Evolutionary conservation across 805 yeast species (phyloP), one percentile per base, ranked within the genome.

Genomic region (Hanseniaspora singularis): DNA sequence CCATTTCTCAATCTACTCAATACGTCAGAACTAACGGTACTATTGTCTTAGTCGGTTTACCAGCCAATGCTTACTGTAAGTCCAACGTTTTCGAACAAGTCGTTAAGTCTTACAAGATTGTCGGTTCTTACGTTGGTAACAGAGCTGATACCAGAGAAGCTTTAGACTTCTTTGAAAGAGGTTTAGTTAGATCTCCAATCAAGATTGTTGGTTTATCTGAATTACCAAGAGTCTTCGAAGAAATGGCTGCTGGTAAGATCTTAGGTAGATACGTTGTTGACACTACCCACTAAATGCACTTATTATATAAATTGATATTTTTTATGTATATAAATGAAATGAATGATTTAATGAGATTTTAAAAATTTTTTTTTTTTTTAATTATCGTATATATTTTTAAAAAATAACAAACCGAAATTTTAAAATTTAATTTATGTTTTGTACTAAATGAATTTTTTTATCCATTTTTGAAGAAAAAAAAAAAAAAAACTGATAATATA

Each of bases 251-350:
- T 66, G 94, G 94, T 59, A 75, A 81, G 70, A 79, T 86, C 60
- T 74, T 79, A 55, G 95, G 95, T 62, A 76, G 95, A 68, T 79
- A 79, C 64, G 95, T 85, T 50, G 79, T 85, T 57, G 94, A 85
- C 72, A 77, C 81, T 46, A 63, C 71, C 51, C 74, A 77, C 64
- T 80, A 68, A 66, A 38, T 53, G 50, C 20, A 7, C 12, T 16
- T 12, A 16, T 28, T n/a, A 23, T 12, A 3, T n/a, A n/a, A n/a
- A n/a, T n/a, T n/a, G n/a, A n/a, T n/a, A n/a, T n/a, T n/a, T n/a
- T n/a, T n/a, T n/a, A n/a, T n/a, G n/a, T n/a, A n/a, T n/a, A n/a
- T n/a, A n/a, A n/a, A n/a, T n/a, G n/a, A n/a, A n/a, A n/a, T 40
- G 33, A 31, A 31, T 19, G 28, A 38, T 33, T 11, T 37, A 15